Conservation (phyloP, 2,329 filamentous ascomycete species). For the Penicillium frequentans region DNA sequence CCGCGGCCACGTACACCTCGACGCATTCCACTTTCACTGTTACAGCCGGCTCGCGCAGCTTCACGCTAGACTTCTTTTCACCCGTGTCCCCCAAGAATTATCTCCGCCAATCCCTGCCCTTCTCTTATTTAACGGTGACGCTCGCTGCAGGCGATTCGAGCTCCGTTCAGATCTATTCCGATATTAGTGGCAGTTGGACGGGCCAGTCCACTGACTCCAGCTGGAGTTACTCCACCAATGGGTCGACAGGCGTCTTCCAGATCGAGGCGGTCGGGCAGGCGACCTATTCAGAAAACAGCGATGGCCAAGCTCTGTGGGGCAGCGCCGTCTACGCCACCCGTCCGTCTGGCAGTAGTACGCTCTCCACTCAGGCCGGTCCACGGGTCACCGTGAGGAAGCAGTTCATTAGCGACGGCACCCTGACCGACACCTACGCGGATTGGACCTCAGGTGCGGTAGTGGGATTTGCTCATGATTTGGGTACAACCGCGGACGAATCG, state of each 20-base stretch:
- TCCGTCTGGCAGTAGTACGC: slow-evolving; percentile 18
- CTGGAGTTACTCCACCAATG: slow-evolving; percentile 23
- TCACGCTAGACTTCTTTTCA: slow-evolving; percentile 44
- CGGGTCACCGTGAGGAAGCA: slow-evolving; percentile 23
- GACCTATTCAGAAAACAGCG: slow-evolving; percentile 30
- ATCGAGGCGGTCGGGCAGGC: slow-evolving; percentile 26
- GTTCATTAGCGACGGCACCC: slow-evolving; percentile 32
- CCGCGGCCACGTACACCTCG: slow-evolving; percentile 34
- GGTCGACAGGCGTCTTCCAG: slow-evolving; percentile 30
- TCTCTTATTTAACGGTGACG: slow-evolving; percentile 42
- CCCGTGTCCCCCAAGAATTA: slow-evolving; percentile 41
- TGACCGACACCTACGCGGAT: slow-evolving; percentile 21
- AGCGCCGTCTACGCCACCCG: slow-evolving; percentile 39
- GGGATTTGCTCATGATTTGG: slow-evolving; percentile 39
- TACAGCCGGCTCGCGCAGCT: slow-evolving; percentile 31
- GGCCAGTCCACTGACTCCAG: slow-evolving; percentile 29
- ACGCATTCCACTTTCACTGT: slow-evolving; percentile 41
- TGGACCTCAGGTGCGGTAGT: slow-evolving; percentile 30
- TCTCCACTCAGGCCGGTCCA: slow-evolving; percentile 30
- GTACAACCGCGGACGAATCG: slow-evolving; percentile 18
- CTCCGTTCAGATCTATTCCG: slow-evolving; percentile 40
- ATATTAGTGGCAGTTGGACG: slow-evolving; percentile 43
- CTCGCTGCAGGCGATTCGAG: slow-evolving; percentile 21
- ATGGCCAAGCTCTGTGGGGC: slow-evolving; percentile 40
- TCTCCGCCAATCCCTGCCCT: slow-evolving; percentile 42